Evolutionary conservation across 179 eudicot species (phyloP), one percentile per base, ranked within the genome.

Genomic region (Patellifolia procumbens): DNA sequence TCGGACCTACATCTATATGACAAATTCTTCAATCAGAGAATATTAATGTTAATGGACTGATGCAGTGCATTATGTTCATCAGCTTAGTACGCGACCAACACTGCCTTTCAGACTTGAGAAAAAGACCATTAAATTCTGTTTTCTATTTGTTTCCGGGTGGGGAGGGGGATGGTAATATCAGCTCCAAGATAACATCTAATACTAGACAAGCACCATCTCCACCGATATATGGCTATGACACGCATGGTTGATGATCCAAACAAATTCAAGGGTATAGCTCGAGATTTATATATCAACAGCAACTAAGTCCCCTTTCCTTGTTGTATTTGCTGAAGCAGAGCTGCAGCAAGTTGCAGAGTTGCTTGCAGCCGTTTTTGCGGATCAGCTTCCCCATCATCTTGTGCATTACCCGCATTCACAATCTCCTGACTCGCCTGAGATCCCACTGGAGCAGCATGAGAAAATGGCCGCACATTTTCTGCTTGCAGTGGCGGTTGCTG

Each of bases 311-410:
- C 75, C 63, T 79, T 83, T 8, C 85, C 85, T 55, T 90, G 95
- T 78, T 91, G 96, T 67, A 92, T 91, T 79, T 91, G 96, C 87
- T 92, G 93, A 83, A 92, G 97, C 74, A 92, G 88, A 63, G 93
- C 86, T 0, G 97, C 97, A 39, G 97, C 97, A 35, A 92, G 76
- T 76, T 91, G 93, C 76, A 92, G 76, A 2, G 97, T 92, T 16
- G 96, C 93, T 64, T 92, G 92, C 62, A 92, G 81, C 4, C 93
- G 93, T 68, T 87, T 87, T 90, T 92, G 92, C 43, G 96, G 91
- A 68, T 89, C 97, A 26, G 78, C 77, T 48, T 90, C 97, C 11
- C 34, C 76, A 45, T 86, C 95, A 46, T 85, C 89, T 70, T 85
- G 86, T 20, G 76, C 43, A 59, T 67, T 72, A 62, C 63, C 82